These are phyloP conservation scores for Allium fistulosum DNA, from an alignment of 106 monocot genomes.

Conservation along the genomic window DNA sequence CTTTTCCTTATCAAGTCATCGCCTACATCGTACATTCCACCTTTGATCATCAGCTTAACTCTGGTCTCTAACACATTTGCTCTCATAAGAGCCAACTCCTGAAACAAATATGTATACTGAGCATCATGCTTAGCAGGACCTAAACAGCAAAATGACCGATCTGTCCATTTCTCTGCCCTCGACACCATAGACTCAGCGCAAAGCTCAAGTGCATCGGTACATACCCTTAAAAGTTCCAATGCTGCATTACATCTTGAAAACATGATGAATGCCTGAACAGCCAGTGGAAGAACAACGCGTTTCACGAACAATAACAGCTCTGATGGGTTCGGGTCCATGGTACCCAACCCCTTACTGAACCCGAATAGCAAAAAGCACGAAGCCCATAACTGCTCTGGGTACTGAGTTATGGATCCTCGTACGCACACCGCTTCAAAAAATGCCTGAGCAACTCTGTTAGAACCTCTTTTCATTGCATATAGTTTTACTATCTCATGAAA, in stretches of 20 bases:
- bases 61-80: slow-evolving; percentile 75
- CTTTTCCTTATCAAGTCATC: slow-evolving; percentile 81
- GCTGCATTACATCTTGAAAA: slow-evolving; percentile 79
- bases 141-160: slow-evolving; percentile 35
- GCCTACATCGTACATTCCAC: slow-evolving; percentile 57
- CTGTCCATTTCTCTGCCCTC: slow-evolving; percentile 55
- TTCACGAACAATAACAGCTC: slow-evolving; percentile 54
- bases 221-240: slow-evolving; percentile 59
- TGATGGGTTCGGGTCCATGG: slow-evolving; percentile 48
- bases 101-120: slow-evolving; percentile 55
- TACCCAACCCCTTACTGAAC: slow-evolving; percentile 47
- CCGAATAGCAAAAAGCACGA: slow-evolving; percentile 82
- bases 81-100: slow-evolving; percentile 62
- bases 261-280: slow-evolving; percentile 64
- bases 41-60: slow-evolving; percentile 74
- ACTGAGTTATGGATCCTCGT: slow-evolving; percentile 48
- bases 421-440: slow-evolving; percentile 58
- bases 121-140: slow-evolving; percentile 26
- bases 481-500: slow-evolving; percentile 74
- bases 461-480: slow-evolving; percentile 60
- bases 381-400: slow-evolving; percentile 74
- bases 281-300: slow-evolving; percentile 58
- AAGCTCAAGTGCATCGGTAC: slow-evolving; percentile 56
- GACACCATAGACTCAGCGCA: slow-evolving; percentile 60
- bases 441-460: slow-evolving; percentile 39